Percentiles rank a stretch among this genome's conserved stretches.
These are phyloP conservation scores for Leucogyrophana mollusca DNA, from an alignment of 768 basidiomycete species.

Conservation along the genomic window DNA sequence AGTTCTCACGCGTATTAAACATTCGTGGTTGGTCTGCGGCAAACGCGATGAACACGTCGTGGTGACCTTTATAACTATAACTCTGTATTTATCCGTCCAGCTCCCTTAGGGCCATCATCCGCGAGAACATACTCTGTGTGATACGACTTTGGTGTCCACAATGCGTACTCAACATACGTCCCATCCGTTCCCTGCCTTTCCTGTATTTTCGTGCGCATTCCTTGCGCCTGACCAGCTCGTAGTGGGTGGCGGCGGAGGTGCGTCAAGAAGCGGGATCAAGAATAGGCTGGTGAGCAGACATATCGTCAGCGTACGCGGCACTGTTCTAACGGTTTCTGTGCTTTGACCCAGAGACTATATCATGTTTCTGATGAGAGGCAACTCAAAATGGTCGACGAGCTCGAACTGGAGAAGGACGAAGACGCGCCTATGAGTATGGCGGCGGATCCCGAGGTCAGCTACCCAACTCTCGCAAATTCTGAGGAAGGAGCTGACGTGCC, in stretches of 20 bases:
- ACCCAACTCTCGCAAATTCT: neutral
- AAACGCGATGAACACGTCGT: too few species aligned
- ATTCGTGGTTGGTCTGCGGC: too few species aligned
- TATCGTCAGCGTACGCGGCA: neutral
- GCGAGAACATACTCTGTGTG: too few species aligned
- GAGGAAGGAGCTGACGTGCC: constrained; percentile 2
- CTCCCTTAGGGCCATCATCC: too few species aligned
- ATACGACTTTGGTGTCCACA: constrained; percentile 3
- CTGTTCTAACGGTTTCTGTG: neutral
- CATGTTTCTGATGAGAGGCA: constrained; percentile 50
- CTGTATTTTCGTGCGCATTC: constrained; percentile 87
- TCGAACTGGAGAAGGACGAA: constrained; percentile 75
- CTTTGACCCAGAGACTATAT: constrained; percentile 60
- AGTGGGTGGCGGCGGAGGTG: constrained; percentile 89
- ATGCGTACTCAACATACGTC: constrained; percentile 83
- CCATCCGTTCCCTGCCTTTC: constrained; percentile 80
- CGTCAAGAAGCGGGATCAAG: constrained; percentile 84
- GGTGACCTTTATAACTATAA: too few species aligned
- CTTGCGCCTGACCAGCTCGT: constrained; percentile 67
- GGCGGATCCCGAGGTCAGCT: constrained; percentile 54
- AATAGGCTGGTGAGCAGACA: constrained; percentile 77
- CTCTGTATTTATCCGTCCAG: too few species aligned
- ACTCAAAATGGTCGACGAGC: constrained; percentile 61
- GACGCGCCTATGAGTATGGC: constrained; percentile 98
- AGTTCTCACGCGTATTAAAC: too few species aligned